Conservation (phyloP, 257 asterid species). For the Primulina tabacum region DNA sequence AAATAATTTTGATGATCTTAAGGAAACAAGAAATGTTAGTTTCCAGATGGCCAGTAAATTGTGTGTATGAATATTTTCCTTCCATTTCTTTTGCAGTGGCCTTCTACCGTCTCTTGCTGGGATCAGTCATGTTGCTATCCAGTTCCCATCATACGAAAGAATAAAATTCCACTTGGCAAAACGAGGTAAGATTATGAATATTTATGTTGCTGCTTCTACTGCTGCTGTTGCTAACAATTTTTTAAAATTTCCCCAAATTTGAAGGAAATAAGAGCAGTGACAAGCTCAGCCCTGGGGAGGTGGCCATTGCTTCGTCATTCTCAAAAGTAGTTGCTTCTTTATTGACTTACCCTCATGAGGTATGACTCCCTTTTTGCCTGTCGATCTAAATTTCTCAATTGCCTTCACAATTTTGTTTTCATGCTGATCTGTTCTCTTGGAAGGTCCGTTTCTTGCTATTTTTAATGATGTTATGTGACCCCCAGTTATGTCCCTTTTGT, state of each 20-base stretch:
- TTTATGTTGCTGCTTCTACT: neutral
- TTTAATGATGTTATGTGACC: neutral
- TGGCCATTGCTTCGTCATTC: conserved; percentile 80
- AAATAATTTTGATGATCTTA: neutral
- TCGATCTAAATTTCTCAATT: neutral
- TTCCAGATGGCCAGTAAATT: neutral
- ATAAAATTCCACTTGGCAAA: conserved; percentile 71
- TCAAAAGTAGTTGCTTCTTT: conserved; percentile 83
- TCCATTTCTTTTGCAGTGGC: conserved; percentile 61
- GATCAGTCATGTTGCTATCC: conserved; percentile 90
- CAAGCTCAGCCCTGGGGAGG: conserved; percentile 60
- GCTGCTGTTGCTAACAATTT: conserved; percentile 12
- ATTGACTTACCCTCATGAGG: conserved; percentile 97
- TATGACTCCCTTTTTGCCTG: conserved; percentile 26
- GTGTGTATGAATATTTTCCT: neutral
- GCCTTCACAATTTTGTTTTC: neutral
- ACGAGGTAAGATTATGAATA: conserved; percentile 44
- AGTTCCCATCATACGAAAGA: conserved; percentile 91
- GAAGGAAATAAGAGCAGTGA: conserved; percentile 56
- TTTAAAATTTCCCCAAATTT: conserved; percentile 9
- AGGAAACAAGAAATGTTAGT: conserved; percentile 3
- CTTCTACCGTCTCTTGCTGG: conserved; percentile 96
- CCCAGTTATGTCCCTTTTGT: conserved; percentile 1
- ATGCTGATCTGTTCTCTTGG: neutral
- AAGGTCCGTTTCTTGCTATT: neutral